Evolutionary conservation across 352 stramenopile species (phyloP).

Genomic region (Halophytophthora batemanensis): DNA sequence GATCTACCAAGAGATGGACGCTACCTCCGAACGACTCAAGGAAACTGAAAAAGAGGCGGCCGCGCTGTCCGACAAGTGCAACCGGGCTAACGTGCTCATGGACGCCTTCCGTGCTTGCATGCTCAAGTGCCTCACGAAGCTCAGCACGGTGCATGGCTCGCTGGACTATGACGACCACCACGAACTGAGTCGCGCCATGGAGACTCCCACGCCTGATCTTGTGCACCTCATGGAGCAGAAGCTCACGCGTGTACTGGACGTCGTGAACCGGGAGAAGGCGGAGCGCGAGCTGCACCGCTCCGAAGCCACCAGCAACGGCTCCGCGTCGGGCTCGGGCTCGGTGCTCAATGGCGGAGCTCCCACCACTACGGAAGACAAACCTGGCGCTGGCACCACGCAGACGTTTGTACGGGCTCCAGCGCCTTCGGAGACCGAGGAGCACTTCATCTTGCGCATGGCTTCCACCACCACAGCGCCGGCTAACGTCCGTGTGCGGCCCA

Average conservation of each 20-base stretch:
- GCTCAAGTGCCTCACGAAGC: slow-evolving; percentile 77
- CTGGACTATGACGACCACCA: slow-evolving; percentile 75
- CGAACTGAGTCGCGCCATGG: slow-evolving; percentile 62
- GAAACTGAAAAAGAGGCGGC: slow-evolving; percentile 81
- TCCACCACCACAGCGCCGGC: slow-evolving; percentile 53
- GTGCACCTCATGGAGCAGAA: slow-evolving; percentile 83
- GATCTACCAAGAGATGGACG: slow-evolving; percentile 85
- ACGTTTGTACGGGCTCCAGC: slow-evolving; percentile 49
- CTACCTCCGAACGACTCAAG: slow-evolving; percentile 77
- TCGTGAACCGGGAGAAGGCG: slow-evolving; percentile 81
- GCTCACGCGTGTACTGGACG: slow-evolving; percentile 74
- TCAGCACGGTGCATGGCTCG: slow-evolving; percentile 67
- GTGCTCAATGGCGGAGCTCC: slow-evolving; percentile 18
- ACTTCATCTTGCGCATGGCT: slow-evolving; percentile 85
- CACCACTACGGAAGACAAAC: slow-evolving; percentile 21
- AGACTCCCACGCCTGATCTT: slow-evolving; percentile 64
- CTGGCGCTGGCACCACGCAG: slow-evolving; percentile 34
- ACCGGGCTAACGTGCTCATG: slow-evolving; percentile 74
- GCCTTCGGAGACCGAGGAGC: slow-evolving; percentile 71
- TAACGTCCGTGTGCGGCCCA: slow-evolving; percentile 78
- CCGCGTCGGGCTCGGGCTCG: slow-evolving; percentile 14
- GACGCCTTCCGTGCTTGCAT: slow-evolving; percentile 81
- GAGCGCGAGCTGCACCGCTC: slow-evolving; percentile 77
- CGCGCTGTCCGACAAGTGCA: slow-evolving; percentile 63
- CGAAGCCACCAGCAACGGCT: slow-evolving; percentile 36